phyloP scores from a whole-genome alignment of 495 filamentous ascomycete genomes.

The Pseudomonodictys pantanalensis region DNA sequence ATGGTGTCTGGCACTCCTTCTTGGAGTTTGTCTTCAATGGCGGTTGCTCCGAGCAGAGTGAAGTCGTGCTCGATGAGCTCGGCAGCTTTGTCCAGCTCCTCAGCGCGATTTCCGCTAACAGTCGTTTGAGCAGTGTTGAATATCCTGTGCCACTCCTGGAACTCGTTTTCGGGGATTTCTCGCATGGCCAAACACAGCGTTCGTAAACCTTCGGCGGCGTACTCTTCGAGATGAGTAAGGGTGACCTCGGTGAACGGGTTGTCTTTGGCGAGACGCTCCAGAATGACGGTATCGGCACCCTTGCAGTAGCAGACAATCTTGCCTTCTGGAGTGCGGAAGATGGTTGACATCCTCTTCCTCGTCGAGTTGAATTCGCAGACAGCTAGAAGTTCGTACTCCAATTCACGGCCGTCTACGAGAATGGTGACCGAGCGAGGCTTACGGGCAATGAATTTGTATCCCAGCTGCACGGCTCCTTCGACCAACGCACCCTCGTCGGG shows the following conservation, averaged over 20 bases:
- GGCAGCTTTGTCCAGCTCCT: conserved; percentile 95
- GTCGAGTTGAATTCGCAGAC: conserved; percentile 99
- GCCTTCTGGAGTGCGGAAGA: conserved; percentile 94
- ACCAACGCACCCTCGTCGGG: conserved; percentile 97
- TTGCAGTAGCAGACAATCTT: conserved; percentile 93
- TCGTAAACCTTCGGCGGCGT: conserved; percentile 91
- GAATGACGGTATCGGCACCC: conserved; percentile 95
- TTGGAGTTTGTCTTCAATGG: conserved; percentile 95
- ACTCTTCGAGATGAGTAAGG: conserved; percentile 92
- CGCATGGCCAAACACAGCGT: conserved; percentile 95
- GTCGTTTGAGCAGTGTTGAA: conserved; percentile 89
- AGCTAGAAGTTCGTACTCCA: conserved; percentile 86
- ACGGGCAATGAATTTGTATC: conserved; percentile 85
- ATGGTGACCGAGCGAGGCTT: conserved; percentile 85
- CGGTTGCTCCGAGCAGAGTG: conserved; percentile 87
- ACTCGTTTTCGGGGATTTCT: conserved; percentile 88
- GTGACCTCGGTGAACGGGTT: conserved; percentile 77
- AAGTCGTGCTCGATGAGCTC: conserved; percentile 94
- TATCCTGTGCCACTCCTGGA: conserved; percentile 79
- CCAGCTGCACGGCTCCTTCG: conserved; percentile 80
- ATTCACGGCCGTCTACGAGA: conserved; percentile 63
- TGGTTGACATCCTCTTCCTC: conserved; percentile 94
- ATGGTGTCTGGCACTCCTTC: conserved; percentile 99
- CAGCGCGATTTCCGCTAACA: conserved; percentile 84
- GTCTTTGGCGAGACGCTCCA: conserved; percentile 79